A percentile compares a stretch with the other conserved stretches of the same genome.
Evolutionary conservation across 305 asterid species (phyloP).

Genomic region (Fraxinus nigra): DNA sequence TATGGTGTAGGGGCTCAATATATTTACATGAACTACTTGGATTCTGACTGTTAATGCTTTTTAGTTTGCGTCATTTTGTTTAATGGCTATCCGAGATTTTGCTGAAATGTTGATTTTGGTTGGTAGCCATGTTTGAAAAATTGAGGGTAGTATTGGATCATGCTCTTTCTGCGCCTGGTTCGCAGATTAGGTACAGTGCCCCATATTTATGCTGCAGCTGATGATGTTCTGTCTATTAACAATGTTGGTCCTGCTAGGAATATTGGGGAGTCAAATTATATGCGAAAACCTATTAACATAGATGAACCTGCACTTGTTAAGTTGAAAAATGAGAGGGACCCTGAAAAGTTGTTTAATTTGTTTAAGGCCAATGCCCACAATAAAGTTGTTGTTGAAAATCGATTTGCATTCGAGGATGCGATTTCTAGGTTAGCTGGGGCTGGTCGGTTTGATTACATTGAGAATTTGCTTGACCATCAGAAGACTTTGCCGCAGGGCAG

Average conservation of each 20-base stretch:
- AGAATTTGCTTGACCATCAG: slow-evolving; percentile 73
- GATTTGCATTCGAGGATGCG: slow-evolving; percentile 68
- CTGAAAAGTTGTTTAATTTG: slow-evolving; percentile 60
- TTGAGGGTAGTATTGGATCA: slow-evolving; percentile 41
- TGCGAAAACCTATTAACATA: slow-evolving; percentile 23
- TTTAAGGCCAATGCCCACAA: slow-evolving; percentile 73
- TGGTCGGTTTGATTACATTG: slow-evolving; percentile 62
- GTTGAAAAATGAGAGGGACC: slow-evolving; percentile 68
- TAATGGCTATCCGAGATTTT: slow-evolving; percentile 14
- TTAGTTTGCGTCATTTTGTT: slow-evolving; percentile 11
- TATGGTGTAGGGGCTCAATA: not conserved
- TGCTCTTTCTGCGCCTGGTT: slow-evolving; percentile 66
- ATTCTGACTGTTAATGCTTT: not conserved
- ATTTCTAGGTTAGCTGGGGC: slow-evolving; percentile 80
- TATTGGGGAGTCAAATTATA: slow-evolving; percentile 1
- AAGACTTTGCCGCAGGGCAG: slow-evolving; percentile 79
- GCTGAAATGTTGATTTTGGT: slow-evolving; percentile 29
- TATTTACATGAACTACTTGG: slow-evolving; percentile 8
- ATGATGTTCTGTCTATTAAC: slow-evolving; percentile 20
- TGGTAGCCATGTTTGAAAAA: slow-evolving; percentile 33
- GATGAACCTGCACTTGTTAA: slow-evolving; percentile 67
- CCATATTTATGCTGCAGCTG: slow-evolving; percentile 22
- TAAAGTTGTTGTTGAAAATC: slow-evolving; percentile 58
- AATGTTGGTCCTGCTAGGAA: slow-evolving; percentile 20
- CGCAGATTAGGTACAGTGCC: slow-evolving; percentile 60